A percentile compares a stretch with the other conserved stretches of the same genome.
Conservation (phyloP, 2,329 filamentous ascomycete species). For the Pyrenophora graminea region DNA sequence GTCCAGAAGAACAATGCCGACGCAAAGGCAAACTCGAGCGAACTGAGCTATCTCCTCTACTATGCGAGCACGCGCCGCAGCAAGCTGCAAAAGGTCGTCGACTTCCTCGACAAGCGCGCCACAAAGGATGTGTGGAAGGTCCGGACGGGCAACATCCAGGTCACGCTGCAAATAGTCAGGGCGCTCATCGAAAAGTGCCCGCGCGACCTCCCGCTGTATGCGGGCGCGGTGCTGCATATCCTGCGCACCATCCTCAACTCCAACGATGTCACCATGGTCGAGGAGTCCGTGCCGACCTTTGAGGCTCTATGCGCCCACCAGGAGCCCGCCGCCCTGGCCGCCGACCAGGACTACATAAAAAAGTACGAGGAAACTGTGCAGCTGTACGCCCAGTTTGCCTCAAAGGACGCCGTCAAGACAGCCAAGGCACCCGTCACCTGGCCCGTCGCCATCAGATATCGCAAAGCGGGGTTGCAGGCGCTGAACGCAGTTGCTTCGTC, state of each 20-base stretch:
- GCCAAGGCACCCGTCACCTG: slow-evolving; percentile 61
- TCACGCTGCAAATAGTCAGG: slow-evolving; percentile 89
- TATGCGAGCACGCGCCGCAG: slow-evolving; percentile 92
- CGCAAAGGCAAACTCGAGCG: slow-evolving; percentile 93
- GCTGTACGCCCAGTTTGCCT: slow-evolving; percentile 79
- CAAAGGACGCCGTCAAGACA: slow-evolving; percentile 58
- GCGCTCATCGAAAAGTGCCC: slow-evolving; percentile 92
- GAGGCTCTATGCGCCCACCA: slow-evolving; percentile 87
- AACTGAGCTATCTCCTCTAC: slow-evolving; percentile 95
- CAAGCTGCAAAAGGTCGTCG: slow-evolving; percentile 95
- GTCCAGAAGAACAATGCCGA: slow-evolving; percentile 85
- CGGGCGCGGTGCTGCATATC: slow-evolving; percentile 80
- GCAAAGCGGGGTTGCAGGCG: slow-evolving; percentile 64
- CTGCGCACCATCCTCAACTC: slow-evolving; percentile 82
- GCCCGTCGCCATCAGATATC: slow-evolving; percentile 71
- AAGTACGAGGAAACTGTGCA: slow-evolving; percentile 83
- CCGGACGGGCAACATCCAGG: slow-evolving; percentile 89
- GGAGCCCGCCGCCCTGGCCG: slow-evolving; percentile 81
- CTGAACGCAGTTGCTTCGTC: slow-evolving; percentile 79
- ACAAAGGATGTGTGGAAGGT: slow-evolving; percentile 87
- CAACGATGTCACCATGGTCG: slow-evolving; percentile 87
- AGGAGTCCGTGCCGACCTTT: slow-evolving; percentile 85
- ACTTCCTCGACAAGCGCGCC: slow-evolving; percentile 92
- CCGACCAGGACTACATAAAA: slow-evolving; percentile 79
- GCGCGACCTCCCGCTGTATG: slow-evolving; percentile 87